Evolutionary conservation across 352 stramenopile species (phyloP), one percentile per base, ranked within the genome.

Genomic region (Phytophthora palmivora): DNA sequence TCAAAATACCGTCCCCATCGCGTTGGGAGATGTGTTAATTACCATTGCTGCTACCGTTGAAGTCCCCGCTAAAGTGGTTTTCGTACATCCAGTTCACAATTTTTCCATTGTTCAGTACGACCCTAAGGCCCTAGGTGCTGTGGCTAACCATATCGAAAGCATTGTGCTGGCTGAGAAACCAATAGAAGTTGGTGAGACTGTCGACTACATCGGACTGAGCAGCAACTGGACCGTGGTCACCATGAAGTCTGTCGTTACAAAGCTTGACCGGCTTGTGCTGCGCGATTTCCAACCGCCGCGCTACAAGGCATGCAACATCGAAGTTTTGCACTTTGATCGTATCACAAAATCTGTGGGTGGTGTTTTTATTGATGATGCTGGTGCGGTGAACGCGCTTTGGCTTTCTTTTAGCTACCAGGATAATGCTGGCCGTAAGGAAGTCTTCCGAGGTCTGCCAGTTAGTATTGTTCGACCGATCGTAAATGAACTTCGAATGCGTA

Each of bases 81-180:
- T 97, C 54, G 87, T 97, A 16, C 93, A 98, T 57, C 93, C 93
- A n/a, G 76, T 96, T 11, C 88, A 97, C 74, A 97, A 98, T 63
- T 97, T 95, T 39, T 83, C 86, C 12, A 86, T 98, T 39, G 77
- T 98, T 4, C 78, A 96, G 67, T 97, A 97, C 57, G 85, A 98
- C 51, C 83, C 90, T 3, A 85, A 73, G 34, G 56, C 82, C 12
- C 67, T 95, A 5, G 84, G 87, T 4, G 70, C 74, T 30, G 82
- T 80, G n/a, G 84, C 81, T 3, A 69, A 61, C n/a, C 79, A 87
- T 46, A 63, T 95, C 3, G 67, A 85, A 30, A 88, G 74, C 34
- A 79, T 79, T 7, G 57, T 76, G 44, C 68, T 95, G 34, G 78
- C 87, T 9, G 78, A 88, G 4, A 84, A 86, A 43, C 66, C 72